Evolutionary conservation across 192 early-diverging fungal species (phyloP), one percentile per base, ranked within the genome.

Genomic region (Powellomyces hirtus): DNA sequence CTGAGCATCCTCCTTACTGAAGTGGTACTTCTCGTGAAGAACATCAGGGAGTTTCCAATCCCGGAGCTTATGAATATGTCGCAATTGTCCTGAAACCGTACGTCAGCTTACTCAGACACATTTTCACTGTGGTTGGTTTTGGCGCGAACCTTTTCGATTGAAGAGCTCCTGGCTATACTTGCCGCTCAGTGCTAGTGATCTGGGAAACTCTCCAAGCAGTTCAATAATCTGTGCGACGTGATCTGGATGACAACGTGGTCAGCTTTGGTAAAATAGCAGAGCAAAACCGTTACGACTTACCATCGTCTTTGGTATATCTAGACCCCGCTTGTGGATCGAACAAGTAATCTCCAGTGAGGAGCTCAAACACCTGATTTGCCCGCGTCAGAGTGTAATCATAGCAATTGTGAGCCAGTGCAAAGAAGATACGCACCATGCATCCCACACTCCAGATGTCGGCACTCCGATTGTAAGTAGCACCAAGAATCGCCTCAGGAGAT

Each of bases 201-300:
- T 90, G 0, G 91, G 89, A 71, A 96, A 90, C 2, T 80, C 79
- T n/a, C 94, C 96, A 27, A 98, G 71, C 16, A 96, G 85, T 75
- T 98, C 96, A 30, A 93, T 89, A 59, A 98, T 97, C 77, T 96
- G 96, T 0, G 96, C 96, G 56, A 98, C 81, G 68, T 98, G 96
- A 76, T 98, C 96, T 92, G 58, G 38, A 67, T 10, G 27, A 62
- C 27, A 63, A 53, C 34, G 38, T 20, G 16, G n/a, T 49, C 5
- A 44, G 45, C n/a, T n/a, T 31, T 24, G 37, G 36, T 35, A 8
- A 53, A 11, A 31, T 62, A 46, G 22, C 30, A 3, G 33, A 14
- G 36, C 29, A 11, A 36, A 1, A 36, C 24, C 27, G 27, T 36
- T 13, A 69, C 14, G 29, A 64, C 6, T 68, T 75, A 91, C 91